Percentiles rank a stretch among this genome's conserved stretches.
Evolutionary conservation across 148 eudicot species (phyloP).

Genomic region (Rhododendron ovatum): DNA sequence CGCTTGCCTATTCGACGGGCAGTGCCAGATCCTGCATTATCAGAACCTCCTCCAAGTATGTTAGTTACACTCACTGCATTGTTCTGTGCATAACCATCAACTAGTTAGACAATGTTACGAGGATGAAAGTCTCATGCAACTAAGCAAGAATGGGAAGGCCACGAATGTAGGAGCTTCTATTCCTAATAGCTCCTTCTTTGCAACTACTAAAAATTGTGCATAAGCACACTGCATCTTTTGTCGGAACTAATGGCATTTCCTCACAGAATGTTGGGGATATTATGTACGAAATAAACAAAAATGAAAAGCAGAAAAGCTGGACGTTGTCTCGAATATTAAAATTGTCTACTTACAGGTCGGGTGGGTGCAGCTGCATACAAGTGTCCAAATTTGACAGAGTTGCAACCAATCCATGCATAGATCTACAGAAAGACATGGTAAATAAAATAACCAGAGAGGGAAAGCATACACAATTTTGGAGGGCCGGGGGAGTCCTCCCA

Average conservation of each 20-base stretch:
- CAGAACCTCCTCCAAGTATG: conserved; percentile 72
- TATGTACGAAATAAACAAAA: background rate
- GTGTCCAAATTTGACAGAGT: conserved; percentile 51
- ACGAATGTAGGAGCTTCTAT: background rate
- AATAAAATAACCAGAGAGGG: background rate
- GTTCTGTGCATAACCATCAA: conserved; percentile 36
- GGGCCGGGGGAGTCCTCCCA: background rate
- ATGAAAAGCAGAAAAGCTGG: background rate
- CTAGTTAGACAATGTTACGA: background rate
- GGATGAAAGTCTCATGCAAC: background rate
- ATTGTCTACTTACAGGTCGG: conserved; percentile 40
- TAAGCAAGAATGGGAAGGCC: background rate
- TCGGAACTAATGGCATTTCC: background rate
- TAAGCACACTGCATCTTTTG: background rate
- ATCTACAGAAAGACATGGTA: conserved; percentile 25
- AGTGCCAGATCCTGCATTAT: conserved; percentile 81
- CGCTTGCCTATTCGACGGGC: conserved; percentile 76
- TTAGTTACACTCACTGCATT: conserved; percentile 67
- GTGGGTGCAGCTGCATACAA: conserved; percentile 59
- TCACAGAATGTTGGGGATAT: background rate
- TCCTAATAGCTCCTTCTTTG: background rate
- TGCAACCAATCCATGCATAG: conserved; percentile 64
- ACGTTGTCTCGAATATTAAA: background rate
- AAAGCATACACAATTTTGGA: background rate
- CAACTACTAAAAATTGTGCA: background rate